Conservation (phyloP, 768 basidiomycete species). For the Tylopilus sp. region DNA sequence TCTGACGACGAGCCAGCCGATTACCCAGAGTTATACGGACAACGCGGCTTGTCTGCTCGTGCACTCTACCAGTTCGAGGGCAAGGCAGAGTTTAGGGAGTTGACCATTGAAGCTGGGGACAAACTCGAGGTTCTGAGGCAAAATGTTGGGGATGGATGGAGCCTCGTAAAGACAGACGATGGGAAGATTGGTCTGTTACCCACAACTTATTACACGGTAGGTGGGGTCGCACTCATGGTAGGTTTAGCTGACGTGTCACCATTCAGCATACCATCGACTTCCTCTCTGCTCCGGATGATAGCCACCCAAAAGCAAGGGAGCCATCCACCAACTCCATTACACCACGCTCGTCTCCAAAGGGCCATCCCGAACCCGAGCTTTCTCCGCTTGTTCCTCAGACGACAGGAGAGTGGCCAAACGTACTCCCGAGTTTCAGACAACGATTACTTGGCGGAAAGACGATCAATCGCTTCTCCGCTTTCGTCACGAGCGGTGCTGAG, state of each 20-base stretch:
- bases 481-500: conserved; percentile 84
- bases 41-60: conserved; percentile 50
- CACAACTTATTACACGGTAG: conserved; percentile 67
- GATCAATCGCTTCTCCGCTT: conserved; percentile 81
- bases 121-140: conserved; percentile 68
- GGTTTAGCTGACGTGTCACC: not conserved
- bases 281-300: conserved; percentile 42
- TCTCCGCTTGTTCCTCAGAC: conserved; percentile 56
- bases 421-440: conserved; percentile 65
- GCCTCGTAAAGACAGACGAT: conserved; percentile 56
- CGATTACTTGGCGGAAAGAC: conserved; percentile 75
- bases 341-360: conserved; percentile 38
- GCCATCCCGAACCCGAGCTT: conserved; percentile 21
- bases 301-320: conserved; percentile 24
- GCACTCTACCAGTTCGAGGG: conserved; percentile 75
- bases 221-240: conserved; percentile 17
- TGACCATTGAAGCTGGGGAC: conserved; percentile 66
- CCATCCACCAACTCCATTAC: conserved; percentile 47
- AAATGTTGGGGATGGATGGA: conserved; percentile 77
- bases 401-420: conserved; percentile 62
- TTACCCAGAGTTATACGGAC: conserved; percentile 31
- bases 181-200: conserved; percentile 70
- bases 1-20: conserved; percentile 51
- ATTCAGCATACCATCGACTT: conserved; percentile 66
- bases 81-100: conserved; percentile 70